Evolutionary conservation across 129 eudicot genomes (phyloP).

Genomic region (Flaveria sonorensis): DNA sequence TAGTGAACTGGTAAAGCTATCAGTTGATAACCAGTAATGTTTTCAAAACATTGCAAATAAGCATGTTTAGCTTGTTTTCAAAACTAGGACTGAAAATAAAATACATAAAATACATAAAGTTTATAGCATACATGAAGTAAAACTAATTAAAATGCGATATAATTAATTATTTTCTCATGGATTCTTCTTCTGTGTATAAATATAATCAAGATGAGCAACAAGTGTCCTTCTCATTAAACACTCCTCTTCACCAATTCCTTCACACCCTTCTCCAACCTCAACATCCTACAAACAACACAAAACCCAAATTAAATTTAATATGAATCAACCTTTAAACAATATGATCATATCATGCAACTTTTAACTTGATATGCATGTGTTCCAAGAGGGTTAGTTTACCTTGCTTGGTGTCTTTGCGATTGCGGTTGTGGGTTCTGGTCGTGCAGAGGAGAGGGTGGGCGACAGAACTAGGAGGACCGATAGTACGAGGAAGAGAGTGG

Average conservation of each 20-base stretch:
- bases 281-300: slow-evolving; percentile 30
- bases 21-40: no score
- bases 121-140: slow-evolving; percentile 2
- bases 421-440: slow-evolving; percentile 29
- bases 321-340: neutral
- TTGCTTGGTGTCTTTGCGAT: slow-evolving; percentile 17
- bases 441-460: slow-evolving; percentile 25
- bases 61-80: neutral
- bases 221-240: slow-evolving; percentile 63
- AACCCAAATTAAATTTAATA: neutral
- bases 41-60: neutral
- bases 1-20: no score
- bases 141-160: neutral
- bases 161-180: slow-evolving; percentile 28
- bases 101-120: no score
- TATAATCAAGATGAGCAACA: slow-evolving; percentile 69
- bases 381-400: slow-evolving; percentile 29
- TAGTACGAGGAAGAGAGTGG: slow-evolving; percentile 28
- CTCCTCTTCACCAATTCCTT: slow-evolving; percentile 51
- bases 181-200: slow-evolving; percentile 54
- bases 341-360: neutral
- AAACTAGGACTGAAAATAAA: neutral
- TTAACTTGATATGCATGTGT: neutral
- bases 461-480: slow-evolving; percentile 33
- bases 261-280: slow-evolving; percentile 37